Evolutionary conservation across 805 yeast genomes (phyloP).

Genomic region (Debaryomyces hansenii): DNA sequence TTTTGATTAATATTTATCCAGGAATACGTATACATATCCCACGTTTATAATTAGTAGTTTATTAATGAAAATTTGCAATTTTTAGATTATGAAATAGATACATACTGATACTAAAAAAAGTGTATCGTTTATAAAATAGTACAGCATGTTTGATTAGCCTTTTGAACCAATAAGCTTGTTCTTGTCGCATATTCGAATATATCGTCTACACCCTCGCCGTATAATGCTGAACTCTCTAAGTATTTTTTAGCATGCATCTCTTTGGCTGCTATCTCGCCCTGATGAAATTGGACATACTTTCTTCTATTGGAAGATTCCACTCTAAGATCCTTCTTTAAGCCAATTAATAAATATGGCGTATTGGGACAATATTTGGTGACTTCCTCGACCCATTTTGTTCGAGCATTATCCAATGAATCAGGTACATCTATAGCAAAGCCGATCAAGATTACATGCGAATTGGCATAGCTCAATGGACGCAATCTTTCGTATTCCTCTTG

Average conservation of each 20-base stretch:
- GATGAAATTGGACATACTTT: constrained; percentile 51
- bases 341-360: constrained; percentile 76
- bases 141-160: constrained; percentile 33
- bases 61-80: no score
- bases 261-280: constrained; percentile 71
- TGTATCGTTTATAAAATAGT: constrained; percentile 19
- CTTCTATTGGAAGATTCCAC: constrained; percentile 36
- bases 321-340: constrained; percentile 81
- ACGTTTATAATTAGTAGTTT: no score
- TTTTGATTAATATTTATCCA: no score
- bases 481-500: constrained; percentile 93
- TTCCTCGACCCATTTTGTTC: constrained; percentile 85
- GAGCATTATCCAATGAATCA: constrained; percentile 81
- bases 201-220: constrained; percentile 94
- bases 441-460: constrained; percentile 81
- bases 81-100: no score
- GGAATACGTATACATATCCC: no score
- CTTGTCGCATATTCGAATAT: constrained; percentile 91
- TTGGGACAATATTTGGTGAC: constrained; percentile 77
- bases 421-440: constrained; percentile 86
- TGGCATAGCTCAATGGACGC: constrained; percentile 83
- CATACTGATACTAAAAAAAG: no score
- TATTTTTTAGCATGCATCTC: constrained; percentile 81
- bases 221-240: constrained; percentile 85
- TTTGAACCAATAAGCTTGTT: constrained; percentile 58